A percentile compares a stretch with the other conserved stretches of the same genome.
These are phyloP conservation scores for Alternaria alternata DNA, from an alignment of 2,329 filamentous ascomycete species.

Conservation along the genomic window DNA sequence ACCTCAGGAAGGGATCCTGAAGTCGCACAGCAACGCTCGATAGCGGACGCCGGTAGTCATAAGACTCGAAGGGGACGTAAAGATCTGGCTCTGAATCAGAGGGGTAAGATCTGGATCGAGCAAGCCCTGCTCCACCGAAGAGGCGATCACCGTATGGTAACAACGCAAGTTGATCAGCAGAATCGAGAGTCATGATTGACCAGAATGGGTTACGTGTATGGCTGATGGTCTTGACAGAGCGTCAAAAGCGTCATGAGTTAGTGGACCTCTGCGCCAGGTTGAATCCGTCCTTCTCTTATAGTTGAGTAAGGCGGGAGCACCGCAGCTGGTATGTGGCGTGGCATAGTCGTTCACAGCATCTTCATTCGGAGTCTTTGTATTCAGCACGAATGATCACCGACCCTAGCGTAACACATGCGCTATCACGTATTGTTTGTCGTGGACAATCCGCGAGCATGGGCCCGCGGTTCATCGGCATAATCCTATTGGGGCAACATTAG, in stretches of 20 bases:
- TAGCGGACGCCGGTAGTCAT: constrained; percentile 9
- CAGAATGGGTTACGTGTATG: background rate
- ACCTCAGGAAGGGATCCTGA: constrained; percentile 30
- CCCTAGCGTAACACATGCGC: background rate
- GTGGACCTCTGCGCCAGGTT: background rate
- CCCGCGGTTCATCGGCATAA: background rate
- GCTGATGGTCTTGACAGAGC: background rate
- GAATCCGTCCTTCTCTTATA: background rate
- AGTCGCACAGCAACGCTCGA: constrained; percentile 21
- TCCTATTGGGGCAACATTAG: background rate
- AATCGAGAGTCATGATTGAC: constrained; percentile 25
- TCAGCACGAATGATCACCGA: background rate
- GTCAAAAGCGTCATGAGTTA: background rate
- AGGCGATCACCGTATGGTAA: constrained; percentile 19
- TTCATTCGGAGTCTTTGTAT: background rate
- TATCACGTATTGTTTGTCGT: constrained; percentile 7
- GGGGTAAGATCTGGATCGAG: constrained; percentile 14
- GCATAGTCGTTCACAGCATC: background rate
- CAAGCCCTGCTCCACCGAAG: constrained; percentile 7
- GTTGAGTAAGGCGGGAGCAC: background rate
- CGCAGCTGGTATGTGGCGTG: background rate
- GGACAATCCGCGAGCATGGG: background rate
- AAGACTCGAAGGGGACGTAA: constrained; percentile 8
- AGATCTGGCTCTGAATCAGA: constrained; percentile 32
- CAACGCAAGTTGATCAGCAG: constrained; percentile 11